These are phyloP conservation scores for Sugiyamaella sp. DNA, from an alignment of 1,139 yeast species.

Conservation along the genomic window DNA sequence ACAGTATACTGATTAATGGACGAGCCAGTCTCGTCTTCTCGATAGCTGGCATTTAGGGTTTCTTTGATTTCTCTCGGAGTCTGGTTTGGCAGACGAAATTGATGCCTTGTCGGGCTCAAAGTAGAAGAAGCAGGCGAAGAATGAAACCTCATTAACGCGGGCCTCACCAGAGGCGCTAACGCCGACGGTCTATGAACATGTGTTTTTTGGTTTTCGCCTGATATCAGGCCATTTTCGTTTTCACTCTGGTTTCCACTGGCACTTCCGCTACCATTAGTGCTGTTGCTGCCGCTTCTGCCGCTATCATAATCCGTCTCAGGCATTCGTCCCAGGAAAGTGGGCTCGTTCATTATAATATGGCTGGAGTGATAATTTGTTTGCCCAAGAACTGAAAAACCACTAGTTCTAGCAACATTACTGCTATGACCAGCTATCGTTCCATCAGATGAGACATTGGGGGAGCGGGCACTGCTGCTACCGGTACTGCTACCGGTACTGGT, in stretches of 20 bases:
- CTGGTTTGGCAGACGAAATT: slow-evolving; percentile 42
- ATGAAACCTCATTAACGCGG: slow-evolving; percentile 38
- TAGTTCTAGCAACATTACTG: not conserved
- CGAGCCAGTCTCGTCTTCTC: slow-evolving; percentile 41
- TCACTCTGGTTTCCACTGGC: not conserved
- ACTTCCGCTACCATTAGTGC: slow-evolving; percentile 4
- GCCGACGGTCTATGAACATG: not conserved
- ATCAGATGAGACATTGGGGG: not conserved
- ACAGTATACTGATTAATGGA: slow-evolving; percentile 57
- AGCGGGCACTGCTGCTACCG: not conserved
- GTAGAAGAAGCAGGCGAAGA: slow-evolving; percentile 40
- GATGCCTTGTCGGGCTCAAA: slow-evolving; percentile 44
- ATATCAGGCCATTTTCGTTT: not conserved
- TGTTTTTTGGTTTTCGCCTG: not conserved
- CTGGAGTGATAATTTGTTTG: not conserved
- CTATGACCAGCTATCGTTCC: not conserved
- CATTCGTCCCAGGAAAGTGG: slow-evolving; percentile 2
- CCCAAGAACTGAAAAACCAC: not conserved
- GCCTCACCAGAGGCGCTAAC: slow-evolving; percentile 21
- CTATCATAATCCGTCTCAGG: slow-evolving; percentile 1
- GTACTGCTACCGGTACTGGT: slow-evolving; percentile 5
- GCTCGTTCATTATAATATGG: slow-evolving; percentile 1
- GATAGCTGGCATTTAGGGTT: slow-evolving; percentile 43
- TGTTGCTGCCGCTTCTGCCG: not conserved
- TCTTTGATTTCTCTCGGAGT: slow-evolving; percentile 44